Conservation (phyloP, 106 monocot genomes). For the Cymbidium sinense region DNA sequence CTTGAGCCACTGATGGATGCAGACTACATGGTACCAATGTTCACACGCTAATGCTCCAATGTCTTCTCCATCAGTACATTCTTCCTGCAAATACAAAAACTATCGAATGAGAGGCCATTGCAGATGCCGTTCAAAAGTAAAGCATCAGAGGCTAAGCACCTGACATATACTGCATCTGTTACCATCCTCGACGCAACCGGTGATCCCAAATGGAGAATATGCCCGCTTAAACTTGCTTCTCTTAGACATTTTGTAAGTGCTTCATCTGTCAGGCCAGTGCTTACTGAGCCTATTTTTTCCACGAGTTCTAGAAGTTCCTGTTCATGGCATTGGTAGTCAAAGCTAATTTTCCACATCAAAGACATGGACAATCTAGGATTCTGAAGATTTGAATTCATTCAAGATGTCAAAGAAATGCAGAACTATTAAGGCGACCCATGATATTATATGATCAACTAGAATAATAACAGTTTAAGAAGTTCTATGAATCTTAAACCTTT, state of each 20-base stretch:
- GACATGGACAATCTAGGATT: background rate
- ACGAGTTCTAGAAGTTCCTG: slow-evolving; percentile 80
- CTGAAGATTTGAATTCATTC: background rate
- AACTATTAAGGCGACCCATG: background rate
- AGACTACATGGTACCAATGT: slow-evolving; percentile 52
- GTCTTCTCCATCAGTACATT: slow-evolving; percentile 48
- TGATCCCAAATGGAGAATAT: background rate
- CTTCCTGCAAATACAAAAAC: slow-evolving; percentile 44
- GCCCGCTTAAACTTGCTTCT: slow-evolving; percentile 30
- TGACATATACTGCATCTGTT: slow-evolving; percentile 85
- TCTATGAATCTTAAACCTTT: no score
- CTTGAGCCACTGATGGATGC: slow-evolving; percentile 62
- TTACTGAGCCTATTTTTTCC: slow-evolving; percentile 81
- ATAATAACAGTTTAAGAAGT: no score
- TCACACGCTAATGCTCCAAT: slow-evolving; percentile 44
- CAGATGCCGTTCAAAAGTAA: background rate
- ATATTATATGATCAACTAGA: no score
- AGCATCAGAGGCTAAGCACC: slow-evolving; percentile 29
- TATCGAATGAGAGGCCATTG: background rate
- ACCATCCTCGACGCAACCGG: slow-evolving; percentile 26
- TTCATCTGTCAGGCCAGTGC: slow-evolving; percentile 80
- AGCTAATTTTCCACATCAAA: background rate
- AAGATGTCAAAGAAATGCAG: background rate
- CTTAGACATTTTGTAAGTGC: slow-evolving; percentile 54
- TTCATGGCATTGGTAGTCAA: background rate